Evolutionary conservation across 2,329 filamentous ascomycete species (phyloP).

Genomic region (Trichophyton equinum): DNA sequence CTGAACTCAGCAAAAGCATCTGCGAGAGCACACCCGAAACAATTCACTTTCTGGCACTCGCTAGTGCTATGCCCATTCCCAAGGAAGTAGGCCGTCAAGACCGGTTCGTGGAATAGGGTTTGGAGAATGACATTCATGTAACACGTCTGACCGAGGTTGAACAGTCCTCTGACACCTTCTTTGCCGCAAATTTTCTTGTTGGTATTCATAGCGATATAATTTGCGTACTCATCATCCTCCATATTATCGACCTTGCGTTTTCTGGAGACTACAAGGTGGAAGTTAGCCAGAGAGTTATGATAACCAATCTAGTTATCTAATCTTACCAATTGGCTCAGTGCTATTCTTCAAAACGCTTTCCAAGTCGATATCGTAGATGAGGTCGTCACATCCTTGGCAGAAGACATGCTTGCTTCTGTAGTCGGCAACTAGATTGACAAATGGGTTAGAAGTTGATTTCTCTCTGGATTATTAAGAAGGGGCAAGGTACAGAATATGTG

Average conservation of each 20-base stretch:
- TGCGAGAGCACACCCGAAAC: slow-evolving; percentile 49
- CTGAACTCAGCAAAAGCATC: slow-evolving; percentile 54
- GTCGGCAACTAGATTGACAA: slow-evolving; percentile 25
- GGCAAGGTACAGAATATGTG: slow-evolving; percentile 30
- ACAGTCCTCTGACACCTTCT: slow-evolving; percentile 78
- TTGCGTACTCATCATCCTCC: slow-evolving; percentile 50
- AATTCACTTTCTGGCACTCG: slow-evolving; percentile 52
- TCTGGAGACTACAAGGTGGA: slow-evolving; percentile 13
- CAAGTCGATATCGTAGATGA: slow-evolving; percentile 31
- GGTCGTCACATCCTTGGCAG: slow-evolving; percentile 30
- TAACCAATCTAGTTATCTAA: neutral
- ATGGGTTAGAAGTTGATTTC: slow-evolving; percentile 10
- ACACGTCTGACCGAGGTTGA: slow-evolving; percentile 96
- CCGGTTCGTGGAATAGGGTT: slow-evolving; percentile 82
- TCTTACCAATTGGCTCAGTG: slow-evolving; percentile 1
- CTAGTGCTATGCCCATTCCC: slow-evolving; percentile 72
- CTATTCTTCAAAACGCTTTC: slow-evolving; percentile 23
- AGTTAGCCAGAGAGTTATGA: neutral
- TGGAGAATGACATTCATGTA: slow-evolving; percentile 96
- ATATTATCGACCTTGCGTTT: slow-evolving; percentile 25
- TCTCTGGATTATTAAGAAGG: too few species aligned
- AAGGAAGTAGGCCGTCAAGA: slow-evolving; percentile 84
- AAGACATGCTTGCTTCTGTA: slow-evolving; percentile 29
- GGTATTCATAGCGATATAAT: slow-evolving; percentile 67
- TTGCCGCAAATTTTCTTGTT: slow-evolving; percentile 69